phyloP scores from a whole-genome alignment of 2,329 filamentous ascomycete species.

The Sordariomycetes sp. region DNA sequence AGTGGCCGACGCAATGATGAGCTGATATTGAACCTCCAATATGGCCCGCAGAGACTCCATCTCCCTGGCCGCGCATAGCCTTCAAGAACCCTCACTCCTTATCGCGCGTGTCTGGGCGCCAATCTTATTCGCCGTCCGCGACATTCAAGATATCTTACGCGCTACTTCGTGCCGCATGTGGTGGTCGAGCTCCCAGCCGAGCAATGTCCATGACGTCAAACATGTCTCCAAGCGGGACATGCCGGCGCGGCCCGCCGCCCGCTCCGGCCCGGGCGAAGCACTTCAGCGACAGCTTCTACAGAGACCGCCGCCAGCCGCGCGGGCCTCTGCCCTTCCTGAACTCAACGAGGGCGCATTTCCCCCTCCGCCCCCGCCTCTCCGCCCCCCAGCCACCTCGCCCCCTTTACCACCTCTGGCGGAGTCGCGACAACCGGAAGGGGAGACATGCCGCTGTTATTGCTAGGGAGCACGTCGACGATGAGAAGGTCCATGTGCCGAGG shows the following conservation, averaged over 20 bases:
- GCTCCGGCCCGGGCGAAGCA: neutral
- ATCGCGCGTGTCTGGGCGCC: neutral
- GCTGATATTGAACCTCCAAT: neutral
- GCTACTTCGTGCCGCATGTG: neutral
- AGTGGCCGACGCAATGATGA: neutral
- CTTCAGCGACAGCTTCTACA: conserved; percentile 2
- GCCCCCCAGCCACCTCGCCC: conserved; percentile 13
- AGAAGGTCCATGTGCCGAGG: conserved; percentile 6
- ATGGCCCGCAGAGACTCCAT: neutral
- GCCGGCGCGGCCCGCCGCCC: neutral
- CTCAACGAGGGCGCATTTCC: conserved; percentile 12
- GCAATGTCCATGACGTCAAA: neutral
- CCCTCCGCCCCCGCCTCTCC: conserved; percentile 1
- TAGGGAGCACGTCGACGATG: conserved; percentile 11
- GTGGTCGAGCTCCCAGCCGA: neutral
- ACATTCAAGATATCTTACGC: neutral
- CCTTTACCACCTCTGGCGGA: conserved; percentile 23
- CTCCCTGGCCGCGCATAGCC: neutral
- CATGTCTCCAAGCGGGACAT: neutral
- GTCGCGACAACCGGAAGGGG: conserved; percentile 31
- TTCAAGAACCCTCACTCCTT: neutral
- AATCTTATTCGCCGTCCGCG: neutral
- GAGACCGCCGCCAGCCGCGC: conserved; percentile 8
- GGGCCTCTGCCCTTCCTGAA: conserved; percentile 14
- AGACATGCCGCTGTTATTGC: conserved; percentile 21